Evolutionary conservation across 805 yeast species (phyloP).

Genomic region (Wickerhamiella musiphila): DNA sequence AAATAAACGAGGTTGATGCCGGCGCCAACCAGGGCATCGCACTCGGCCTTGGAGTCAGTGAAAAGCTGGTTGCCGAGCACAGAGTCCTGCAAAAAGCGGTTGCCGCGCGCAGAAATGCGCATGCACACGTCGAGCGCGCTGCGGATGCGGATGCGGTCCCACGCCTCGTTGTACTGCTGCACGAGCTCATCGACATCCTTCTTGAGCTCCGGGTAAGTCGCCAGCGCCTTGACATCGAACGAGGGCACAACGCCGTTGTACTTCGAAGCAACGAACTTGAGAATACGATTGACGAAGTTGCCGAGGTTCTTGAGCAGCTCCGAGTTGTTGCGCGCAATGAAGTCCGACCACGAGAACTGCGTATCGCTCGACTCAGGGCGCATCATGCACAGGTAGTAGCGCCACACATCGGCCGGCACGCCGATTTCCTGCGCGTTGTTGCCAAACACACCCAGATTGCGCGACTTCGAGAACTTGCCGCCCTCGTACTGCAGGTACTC

Average conservation of each 20-base stretch:
- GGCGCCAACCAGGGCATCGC: constrained; percentile 85
- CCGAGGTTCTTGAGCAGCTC: constrained; percentile 93
- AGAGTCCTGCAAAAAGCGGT: constrained; percentile 88
- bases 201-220: constrained; percentile 22
- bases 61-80: constrained; percentile 79
- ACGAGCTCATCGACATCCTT: constrained; percentile 48
- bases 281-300: constrained; percentile 85
- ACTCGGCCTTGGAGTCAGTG: constrained; percentile 53
- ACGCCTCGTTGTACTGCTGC: constrained; percentile 41
- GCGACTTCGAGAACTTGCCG: constrained; percentile 95
- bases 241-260: constrained; percentile 80
- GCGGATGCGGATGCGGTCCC: constrained; percentile 61
- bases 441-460: constrained; percentile 96
- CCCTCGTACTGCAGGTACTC: constrained; percentile 96
- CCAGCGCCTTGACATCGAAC: constrained; percentile 34
- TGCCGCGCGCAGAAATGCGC: constrained; percentile 84
- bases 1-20: constrained; percentile 79
- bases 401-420: constrained; percentile 84
- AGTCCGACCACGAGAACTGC: constrained; percentile 94
- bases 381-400: constrained; percentile 81
- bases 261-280: constrained; percentile 77
- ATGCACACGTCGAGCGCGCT: constrained; percentile 84
- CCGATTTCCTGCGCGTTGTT: constrained; percentile 93
- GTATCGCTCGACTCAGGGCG: constrained; percentile 95
- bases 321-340: constrained; percentile 81